These are phyloP conservation scores for Polysphondylium violaceum DNA, from an alignment of 78 protist species.

Conservation along the genomic window DNA sequence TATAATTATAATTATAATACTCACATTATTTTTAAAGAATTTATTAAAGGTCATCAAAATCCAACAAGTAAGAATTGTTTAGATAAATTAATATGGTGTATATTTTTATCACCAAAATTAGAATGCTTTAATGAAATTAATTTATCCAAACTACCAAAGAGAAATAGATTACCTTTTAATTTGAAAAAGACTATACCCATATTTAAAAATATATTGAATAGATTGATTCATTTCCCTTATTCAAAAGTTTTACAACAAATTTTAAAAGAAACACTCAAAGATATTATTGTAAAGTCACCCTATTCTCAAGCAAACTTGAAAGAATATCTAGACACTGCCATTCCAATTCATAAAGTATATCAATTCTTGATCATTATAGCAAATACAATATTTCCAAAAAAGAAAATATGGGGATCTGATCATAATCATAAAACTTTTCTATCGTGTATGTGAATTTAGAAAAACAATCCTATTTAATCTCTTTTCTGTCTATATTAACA, in stretches of 20 bases:
- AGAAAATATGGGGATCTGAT: background rate
- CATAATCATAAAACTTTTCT: background rate
- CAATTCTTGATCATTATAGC: background rate
- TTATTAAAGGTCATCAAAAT: too few relatives aligned
- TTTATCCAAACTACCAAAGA: background rate
- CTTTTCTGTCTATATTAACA: background rate
- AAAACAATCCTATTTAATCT: background rate
- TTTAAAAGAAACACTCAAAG: background rate
- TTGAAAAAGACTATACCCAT: background rate
- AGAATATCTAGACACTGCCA: background rate
- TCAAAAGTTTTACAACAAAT: background rate
- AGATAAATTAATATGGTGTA: conserved; percentile 20
- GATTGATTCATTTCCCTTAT: background rate
- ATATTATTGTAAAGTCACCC: background rate
- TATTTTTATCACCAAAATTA: background rate
- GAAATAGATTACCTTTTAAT: background rate
- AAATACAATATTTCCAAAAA: background rate
- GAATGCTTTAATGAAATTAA: background rate
- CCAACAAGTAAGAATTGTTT: background rate
- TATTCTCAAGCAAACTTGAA: conserved; percentile 5
- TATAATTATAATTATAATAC: too few relatives aligned
- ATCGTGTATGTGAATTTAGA: background rate
- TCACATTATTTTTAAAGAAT: too few relatives aligned
- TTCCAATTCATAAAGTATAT: conserved; percentile 1
- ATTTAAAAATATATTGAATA: background rate